phyloP scores from a whole-genome alignment of 164 flowering plant genomes.

The Nelumbo lutea region DNA sequence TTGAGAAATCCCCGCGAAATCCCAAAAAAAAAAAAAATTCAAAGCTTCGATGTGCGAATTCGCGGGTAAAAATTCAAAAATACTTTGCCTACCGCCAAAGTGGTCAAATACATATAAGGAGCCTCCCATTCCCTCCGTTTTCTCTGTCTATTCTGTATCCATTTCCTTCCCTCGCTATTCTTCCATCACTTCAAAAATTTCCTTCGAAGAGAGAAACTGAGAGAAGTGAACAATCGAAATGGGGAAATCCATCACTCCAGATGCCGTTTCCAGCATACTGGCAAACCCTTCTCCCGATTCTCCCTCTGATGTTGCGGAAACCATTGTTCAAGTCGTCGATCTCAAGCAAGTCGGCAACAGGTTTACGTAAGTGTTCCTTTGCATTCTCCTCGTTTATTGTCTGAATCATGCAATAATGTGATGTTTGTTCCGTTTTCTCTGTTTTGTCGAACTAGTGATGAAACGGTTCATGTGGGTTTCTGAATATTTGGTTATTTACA shows the following conservation, averaged over 20 bases:
- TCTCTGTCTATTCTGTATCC: too few species aligned
- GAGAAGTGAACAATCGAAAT: slow-evolving; percentile 19
- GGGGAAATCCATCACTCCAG: slow-evolving; percentile 49
- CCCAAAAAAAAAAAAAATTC: too few species aligned
- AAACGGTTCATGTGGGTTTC: too few species aligned
- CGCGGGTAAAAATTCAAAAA: slow-evolving; percentile 4
- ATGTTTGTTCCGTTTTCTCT: background rate
- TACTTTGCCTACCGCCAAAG: slow-evolving; percentile 9
- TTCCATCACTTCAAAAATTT: too few species aligned
- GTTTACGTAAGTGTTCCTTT: slow-evolving; percentile 41
- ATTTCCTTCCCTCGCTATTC: too few species aligned
- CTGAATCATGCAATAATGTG: background rate
- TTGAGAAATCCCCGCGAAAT: too few species aligned
- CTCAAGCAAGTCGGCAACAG: slow-evolving; percentile 67
- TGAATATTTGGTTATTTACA: too few species aligned
- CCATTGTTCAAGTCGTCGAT: slow-evolving; percentile 75
- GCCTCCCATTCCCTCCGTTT: background rate
- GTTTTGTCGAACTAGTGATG: background rate
- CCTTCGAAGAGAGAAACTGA: too few species aligned
- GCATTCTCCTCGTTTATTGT: background rate
- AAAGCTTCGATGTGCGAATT: background rate
- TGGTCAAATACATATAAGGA: background rate
- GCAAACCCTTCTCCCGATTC: slow-evolving; percentile 76
- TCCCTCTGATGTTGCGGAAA: slow-evolving; percentile 41
- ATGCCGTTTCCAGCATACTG: slow-evolving; percentile 57